Base-by-base conservation (phyloP, 108 stramenopile genomes). In the Aurantiochytrium sp. region DNA sequence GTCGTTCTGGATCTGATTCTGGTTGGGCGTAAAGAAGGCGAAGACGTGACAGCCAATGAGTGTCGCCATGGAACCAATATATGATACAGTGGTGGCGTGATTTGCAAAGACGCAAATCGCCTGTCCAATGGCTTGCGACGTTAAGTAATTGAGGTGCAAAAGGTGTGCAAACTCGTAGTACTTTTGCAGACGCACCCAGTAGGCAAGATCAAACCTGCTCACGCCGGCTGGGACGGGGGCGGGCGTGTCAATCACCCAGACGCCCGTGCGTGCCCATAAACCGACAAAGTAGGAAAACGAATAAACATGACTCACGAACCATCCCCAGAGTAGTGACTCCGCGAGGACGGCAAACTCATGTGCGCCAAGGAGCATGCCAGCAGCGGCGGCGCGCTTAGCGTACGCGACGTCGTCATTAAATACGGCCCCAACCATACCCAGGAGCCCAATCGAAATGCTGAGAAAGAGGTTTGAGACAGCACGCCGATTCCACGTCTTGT, bases 121-220 rank as follows among this genome's bases (percentile, higher is more conserved):
- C n/a, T 83, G 19, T 43, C 76, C 51, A 16, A 83, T 12, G 3
- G 76, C 12, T 16, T 53, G 45, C n/a, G 76, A 83, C 18, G 76
- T 53, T 2, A 83, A 4, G 5, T 83, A 83, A 45, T 83, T 83
- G n/a, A 83, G 76, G 51, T 83, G 76, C 45, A 83, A 23, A 12
- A 83, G 45, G 76, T 83, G 76, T 3, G 76, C 76, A 35, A 83
- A 83, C 28, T 83, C 76, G 51, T 83, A 83, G 51, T 83, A 83
- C 76, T 83, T 83, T 83, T 83, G 76, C 76, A 83, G 76, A 47
- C 76, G 76, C 45, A 83, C 76, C 76, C 76, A 83, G 23, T 47
- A 35, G 10, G 45, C 28, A 45, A 83, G 51, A 3, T 69, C 64
- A 18, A 69, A 18, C 64, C 0, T 28, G 42, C 64, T 69, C 42